A percentile compares a stretch with the other conserved stretches of the same genome.
phyloP scores from a whole-genome alignment of 78 protist genomes.

The Cavenderia fasciculata region DNA sequence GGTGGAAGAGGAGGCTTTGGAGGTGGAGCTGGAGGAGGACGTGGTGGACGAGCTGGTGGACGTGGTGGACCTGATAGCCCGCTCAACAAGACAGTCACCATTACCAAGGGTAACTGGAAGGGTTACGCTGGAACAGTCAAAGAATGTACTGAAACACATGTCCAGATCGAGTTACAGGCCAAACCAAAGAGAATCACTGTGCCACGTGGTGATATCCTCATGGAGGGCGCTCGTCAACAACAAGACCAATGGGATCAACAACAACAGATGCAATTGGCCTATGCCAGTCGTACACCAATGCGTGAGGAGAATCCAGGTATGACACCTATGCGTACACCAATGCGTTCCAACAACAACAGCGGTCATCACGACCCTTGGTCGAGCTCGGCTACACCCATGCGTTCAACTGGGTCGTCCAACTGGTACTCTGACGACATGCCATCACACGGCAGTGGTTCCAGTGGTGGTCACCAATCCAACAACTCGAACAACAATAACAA shows the following conservation, averaged over 20 bases:
- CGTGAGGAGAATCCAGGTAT: constrained; percentile 45
- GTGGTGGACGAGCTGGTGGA: constrained; percentile 31
- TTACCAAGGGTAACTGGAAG: constrained; percentile 70
- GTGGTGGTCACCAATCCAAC: too few relatives aligned
- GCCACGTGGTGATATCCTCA: not conserved
- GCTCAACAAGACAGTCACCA: constrained; percentile 70
- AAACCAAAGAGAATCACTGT: constrained; percentile 42
- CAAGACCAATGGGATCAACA: not conserved
- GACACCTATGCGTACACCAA: constrained; percentile 35
- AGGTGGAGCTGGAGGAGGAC: constrained; percentile 11
- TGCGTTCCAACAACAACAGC: not conserved
- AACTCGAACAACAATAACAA: too few relatives aligned
- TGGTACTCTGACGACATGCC: constrained; percentile 7
- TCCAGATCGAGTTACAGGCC: constrained; percentile 79
- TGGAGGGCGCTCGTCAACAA: constrained; percentile 20
- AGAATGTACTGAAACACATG: constrained; percentile 81
- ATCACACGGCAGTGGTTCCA: too few relatives aligned
- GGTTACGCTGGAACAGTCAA: constrained; percentile 76
- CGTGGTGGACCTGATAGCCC: constrained; percentile 49
- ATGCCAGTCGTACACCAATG: constrained; percentile 47
- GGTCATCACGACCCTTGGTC: constrained; percentile 53
- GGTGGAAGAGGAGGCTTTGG: constrained; percentile 26
- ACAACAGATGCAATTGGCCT: not conserved
- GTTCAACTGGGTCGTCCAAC: not conserved
- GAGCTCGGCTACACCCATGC: not conserved